phyloP scores from a whole-genome alignment of 495 filamentous ascomycete genomes.

The Xylaria intraflava region DNA sequence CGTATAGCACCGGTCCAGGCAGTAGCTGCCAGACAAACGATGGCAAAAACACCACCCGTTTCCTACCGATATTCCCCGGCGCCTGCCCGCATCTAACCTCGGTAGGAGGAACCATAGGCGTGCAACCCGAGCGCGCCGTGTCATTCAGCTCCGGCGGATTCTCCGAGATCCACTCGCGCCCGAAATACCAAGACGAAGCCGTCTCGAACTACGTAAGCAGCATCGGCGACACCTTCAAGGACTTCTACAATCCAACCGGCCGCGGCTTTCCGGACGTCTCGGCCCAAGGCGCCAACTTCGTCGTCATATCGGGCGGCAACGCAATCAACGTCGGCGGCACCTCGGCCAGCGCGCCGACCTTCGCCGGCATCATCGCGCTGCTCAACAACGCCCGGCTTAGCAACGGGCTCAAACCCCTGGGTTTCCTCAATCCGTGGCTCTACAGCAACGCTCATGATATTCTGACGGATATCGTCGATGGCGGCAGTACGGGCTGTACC shows the following conservation, averaged over 20 bases:
- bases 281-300: conserved; percentile 50
- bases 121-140: conserved; percentile 53
- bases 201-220: conserved; percentile 44
- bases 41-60: conserved; percentile 55
- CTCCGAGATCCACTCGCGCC: conserved; percentile 52
- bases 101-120: conserved; percentile 57
- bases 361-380: conserved; percentile 44
- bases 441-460: conserved; percentile 42
- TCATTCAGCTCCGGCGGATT: conserved; percentile 59
- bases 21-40: conserved; percentile 61
- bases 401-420: conserved; percentile 42
- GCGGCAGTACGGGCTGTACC: conserved; percentile 48
- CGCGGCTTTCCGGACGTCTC: conserved; percentile 63
- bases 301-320: conserved; percentile 39
- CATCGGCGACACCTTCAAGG: conserved; percentile 26
- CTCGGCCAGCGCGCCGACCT: conserved; percentile 30
- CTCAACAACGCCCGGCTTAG: conserved; percentile 52
- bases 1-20: conserved; percentile 51
- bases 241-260: conserved; percentile 49
- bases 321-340: conserved; percentile 40
- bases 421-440: conserved; percentile 62
- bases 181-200: conserved; percentile 51
- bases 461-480: conserved; percentile 53
- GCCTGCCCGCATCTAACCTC: conserved; percentile 65
- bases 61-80: conserved; percentile 59